Evolutionary conservation across 176 grass and related monocot genomes (phyloP).

Genomic region (Dactylis glomerata): DNA sequence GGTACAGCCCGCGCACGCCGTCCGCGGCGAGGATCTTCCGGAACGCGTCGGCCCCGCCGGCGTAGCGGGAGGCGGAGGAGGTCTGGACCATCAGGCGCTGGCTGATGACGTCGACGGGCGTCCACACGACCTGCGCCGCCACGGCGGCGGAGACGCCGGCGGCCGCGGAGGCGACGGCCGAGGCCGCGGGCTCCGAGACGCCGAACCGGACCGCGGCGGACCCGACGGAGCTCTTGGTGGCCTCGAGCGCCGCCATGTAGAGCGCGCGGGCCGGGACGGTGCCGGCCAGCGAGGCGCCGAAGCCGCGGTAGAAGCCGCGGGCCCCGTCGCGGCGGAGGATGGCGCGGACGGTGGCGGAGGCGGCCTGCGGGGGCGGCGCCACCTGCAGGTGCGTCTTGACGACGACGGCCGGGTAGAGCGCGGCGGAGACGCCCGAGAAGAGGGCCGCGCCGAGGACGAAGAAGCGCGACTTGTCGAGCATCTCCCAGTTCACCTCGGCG

Average conservation of each 20-base stretch:
- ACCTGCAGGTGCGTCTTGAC: conserved; percentile 94
- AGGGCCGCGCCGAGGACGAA: conserved; percentile 85
- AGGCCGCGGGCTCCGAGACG: conserved; percentile 60
- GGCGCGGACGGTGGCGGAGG: conserved; percentile 32
- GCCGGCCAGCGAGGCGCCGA: conserved; percentile 85
- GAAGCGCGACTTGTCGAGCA: conserved; percentile 97
- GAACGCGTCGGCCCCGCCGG: conserved; percentile 65
- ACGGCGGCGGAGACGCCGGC: conserved; percentile 74
- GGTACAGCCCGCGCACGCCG: conserved; percentile 77
- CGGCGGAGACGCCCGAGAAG: conserved; percentile 89
- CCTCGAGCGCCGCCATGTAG: conserved; percentile 96
- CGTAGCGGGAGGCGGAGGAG: conserved; percentile 39
- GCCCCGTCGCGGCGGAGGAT: conserved; percentile 78
- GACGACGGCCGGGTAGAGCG: conserved; percentile 90
- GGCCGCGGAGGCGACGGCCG: conserved; percentile 63
- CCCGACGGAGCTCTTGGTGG: conserved; percentile 87
- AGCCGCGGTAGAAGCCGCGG: conserved; percentile 85
- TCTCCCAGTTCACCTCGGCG: conserved; percentile 99
- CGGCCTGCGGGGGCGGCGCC: conserved; percentile 49
- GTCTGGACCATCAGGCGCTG: conserved; percentile 96
- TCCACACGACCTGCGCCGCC: conserved; percentile 93
- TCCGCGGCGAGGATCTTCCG: conserved; percentile 69
- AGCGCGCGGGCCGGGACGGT: conserved; percentile 89
- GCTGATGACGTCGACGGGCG: conserved; percentile 83
- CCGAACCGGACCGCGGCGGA: conserved; percentile 63